A percentile compares a stretch with the other conserved stretches of the same genome.
Conservation (phyloP, 495 filamentous ascomycete species). For the Hyphodiscus hymeniophilus region DNA sequence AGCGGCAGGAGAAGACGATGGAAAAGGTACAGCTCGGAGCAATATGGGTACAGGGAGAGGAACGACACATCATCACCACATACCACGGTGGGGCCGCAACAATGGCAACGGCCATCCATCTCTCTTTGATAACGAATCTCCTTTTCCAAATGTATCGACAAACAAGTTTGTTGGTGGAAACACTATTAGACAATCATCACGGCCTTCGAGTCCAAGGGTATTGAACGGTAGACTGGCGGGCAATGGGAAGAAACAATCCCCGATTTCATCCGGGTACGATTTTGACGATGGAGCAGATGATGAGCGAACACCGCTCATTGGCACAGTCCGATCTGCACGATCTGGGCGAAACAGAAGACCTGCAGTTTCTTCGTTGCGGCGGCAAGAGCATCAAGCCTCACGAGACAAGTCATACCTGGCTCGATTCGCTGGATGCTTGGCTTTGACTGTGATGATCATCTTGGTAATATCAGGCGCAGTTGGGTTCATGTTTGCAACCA, state of each 20-base stretch:
- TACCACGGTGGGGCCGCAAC: constrained; percentile 57
- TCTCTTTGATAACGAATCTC: constrained; percentile 71
- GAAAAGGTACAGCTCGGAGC: constrained; percentile 48
- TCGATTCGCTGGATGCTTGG: constrained; percentile 70
- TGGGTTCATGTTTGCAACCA: constrained; percentile 82
- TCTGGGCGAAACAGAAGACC: constrained; percentile 49
- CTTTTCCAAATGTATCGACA: constrained; percentile 39
- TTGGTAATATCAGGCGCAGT: constrained; percentile 72
- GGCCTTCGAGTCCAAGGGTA: constrained; percentile 43
- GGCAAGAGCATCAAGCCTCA: constrained; percentile 68
- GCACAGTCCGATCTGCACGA: constrained; percentile 43
- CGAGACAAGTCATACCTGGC: constrained; percentile 54
- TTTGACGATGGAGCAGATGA: constrained; percentile 66
- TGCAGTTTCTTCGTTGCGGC: constrained; percentile 52
- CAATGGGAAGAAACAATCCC: constrained; percentile 42
- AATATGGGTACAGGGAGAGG: constrained; percentile 56
- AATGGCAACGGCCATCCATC: constrained; percentile 59
- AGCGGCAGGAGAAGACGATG: constrained; percentile 53
- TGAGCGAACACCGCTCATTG: constrained; percentile 77
- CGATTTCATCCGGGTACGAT: constrained; percentile 38
- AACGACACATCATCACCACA: constrained; percentile 62
- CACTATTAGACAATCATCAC: constrained; percentile 49
- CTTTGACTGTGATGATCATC: constrained; percentile 64
- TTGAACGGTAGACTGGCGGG: constrained; percentile 21
- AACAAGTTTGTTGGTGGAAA: constrained; percentile 27